A percentile compares a stretch with the other conserved stretches of the same genome.
phyloP scores from a whole-genome alignment of 805 yeast species.

The Teunomyces barrocoloradensis region DNA sequence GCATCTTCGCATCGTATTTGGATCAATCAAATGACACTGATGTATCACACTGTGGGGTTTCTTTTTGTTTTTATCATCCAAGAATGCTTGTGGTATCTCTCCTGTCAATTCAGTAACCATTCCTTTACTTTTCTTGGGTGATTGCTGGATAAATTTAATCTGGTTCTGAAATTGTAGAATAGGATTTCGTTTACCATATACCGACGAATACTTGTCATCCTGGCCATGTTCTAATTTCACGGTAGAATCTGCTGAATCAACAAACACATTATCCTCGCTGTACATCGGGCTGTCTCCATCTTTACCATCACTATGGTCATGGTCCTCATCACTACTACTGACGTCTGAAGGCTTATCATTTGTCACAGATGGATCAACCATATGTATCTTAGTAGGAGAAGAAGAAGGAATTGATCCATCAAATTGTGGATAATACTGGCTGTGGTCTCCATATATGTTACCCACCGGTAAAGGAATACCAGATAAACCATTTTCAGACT shows the following conservation, averaged over 20 bases:
- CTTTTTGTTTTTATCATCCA: constrained; percentile 11
- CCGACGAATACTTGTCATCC: background rate
- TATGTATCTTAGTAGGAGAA: background rate
- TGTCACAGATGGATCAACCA: constrained; percentile 5
- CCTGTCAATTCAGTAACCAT: background rate
- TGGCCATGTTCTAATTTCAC: background rate
- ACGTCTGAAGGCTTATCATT: constrained; percentile 14
- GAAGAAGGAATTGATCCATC: background rate
- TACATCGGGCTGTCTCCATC: background rate
- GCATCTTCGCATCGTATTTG: constrained; percentile 30
- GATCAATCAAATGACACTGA: constrained; percentile 40
- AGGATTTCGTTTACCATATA: background rate
- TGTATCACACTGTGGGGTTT: constrained; percentile 29
- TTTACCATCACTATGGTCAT: constrained; percentile 3
- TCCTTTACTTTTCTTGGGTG: constrained; percentile 6
- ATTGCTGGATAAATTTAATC: constrained; percentile 7
- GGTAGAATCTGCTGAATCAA: background rate
- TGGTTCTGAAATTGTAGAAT: constrained; percentile 7
- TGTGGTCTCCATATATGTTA: background rate
- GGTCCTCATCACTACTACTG: constrained; percentile 15
- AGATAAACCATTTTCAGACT: background rate
- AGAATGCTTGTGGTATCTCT: background rate
- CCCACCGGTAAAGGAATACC: background rate
- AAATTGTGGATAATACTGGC: background rate
- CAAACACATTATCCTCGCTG: background rate